Percentiles rank a stretch among this genome's conserved stretches.
Conservation (phyloP, 2,329 filamentous ascomycete genomes). For the Aspergillus sp. region DNA sequence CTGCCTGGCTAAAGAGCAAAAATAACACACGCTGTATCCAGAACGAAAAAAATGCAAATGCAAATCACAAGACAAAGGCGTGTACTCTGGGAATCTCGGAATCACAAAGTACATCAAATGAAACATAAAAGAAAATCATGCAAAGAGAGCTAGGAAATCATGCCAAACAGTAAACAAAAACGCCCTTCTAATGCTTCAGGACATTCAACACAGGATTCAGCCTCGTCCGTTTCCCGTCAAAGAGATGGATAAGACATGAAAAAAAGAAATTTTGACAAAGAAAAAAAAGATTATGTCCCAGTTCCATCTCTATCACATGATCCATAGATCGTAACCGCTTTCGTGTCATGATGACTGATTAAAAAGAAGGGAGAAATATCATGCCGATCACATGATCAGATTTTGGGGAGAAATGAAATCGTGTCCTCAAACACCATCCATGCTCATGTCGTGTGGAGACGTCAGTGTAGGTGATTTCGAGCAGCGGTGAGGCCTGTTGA, state of each 20-base stretch:
- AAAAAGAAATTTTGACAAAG: conserved; percentile 10
- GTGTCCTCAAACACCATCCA: not conserved
- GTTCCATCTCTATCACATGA: conserved; percentile 35
- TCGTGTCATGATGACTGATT: conserved; percentile 26
- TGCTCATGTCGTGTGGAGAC: no score
- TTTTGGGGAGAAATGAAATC: not conserved
- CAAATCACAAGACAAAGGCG: conserved; percentile 5
- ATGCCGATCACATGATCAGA: conserved; percentile 3
- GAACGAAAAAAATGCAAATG: conserved; percentile 8
- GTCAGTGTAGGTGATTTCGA: no score
- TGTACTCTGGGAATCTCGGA: conserved; percentile 2
- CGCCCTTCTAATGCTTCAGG: conserved; percentile 23
- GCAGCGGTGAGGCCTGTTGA: no score
- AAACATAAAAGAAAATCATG: not conserved
- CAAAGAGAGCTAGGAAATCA: conserved; percentile 2
- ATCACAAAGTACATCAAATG: conserved; percentile 6
- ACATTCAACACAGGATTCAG: conserved; percentile 12
- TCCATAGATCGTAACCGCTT: conserved; percentile 38
- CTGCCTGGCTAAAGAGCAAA: conserved; percentile 1
- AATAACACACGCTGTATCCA: not conserved
- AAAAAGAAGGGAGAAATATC: conserved; percentile 11
- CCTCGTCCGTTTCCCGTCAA: conserved; percentile 5
- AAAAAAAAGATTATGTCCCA: conserved; percentile 16
- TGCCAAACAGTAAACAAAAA: conserved; percentile 7
- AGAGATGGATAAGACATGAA: not conserved